A percentile compares a stretch with the other conserved stretches of the same genome.
Evolutionary conservation across 345 rosid species (phyloP).

Genomic region (Raphanus sativus): DNA sequence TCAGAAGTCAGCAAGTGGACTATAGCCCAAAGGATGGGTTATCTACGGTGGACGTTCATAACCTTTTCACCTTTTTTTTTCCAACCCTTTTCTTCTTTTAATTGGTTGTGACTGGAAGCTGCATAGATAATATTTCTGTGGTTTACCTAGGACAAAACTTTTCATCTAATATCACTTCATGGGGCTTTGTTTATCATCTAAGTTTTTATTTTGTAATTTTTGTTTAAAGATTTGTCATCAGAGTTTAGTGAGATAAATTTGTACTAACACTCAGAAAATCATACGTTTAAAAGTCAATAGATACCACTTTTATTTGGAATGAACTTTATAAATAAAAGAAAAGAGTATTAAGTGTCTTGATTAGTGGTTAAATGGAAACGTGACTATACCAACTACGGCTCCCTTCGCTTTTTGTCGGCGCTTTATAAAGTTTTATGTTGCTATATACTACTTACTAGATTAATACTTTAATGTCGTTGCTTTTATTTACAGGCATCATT

Average conservation of each 20-base stretch:
- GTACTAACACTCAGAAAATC: not conserved
- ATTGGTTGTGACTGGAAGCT: not conserved
- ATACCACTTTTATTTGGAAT: not conserved
- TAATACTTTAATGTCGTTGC: not conserved
- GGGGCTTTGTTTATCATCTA: not conserved
- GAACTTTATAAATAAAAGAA: not conserved
- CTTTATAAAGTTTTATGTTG: not conserved
- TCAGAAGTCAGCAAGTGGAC: not conserved
- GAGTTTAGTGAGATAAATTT: not conserved
- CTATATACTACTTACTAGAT: not conserved
- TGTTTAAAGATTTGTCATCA: not conserved
- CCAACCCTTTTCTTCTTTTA: not conserved
- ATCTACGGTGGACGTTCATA: slow-evolving; percentile 1
- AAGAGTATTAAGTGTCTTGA: not conserved
- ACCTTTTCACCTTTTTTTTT: not conserved
- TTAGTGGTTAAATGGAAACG: not conserved
- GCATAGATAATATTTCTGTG: not conserved
- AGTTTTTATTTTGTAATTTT: not conserved
- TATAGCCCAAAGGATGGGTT: not conserved
- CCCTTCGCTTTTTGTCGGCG: slow-evolving; percentile 1
- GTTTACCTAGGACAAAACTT: not conserved
- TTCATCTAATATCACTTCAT: not conserved
- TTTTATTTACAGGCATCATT: not conserved
- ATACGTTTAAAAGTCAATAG: not conserved
- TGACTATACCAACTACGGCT: not conserved